Evolutionary conservation across 768 basidiomycete genomes (phyloP).

Genomic region (Tricholoma saponaceum): DNA sequence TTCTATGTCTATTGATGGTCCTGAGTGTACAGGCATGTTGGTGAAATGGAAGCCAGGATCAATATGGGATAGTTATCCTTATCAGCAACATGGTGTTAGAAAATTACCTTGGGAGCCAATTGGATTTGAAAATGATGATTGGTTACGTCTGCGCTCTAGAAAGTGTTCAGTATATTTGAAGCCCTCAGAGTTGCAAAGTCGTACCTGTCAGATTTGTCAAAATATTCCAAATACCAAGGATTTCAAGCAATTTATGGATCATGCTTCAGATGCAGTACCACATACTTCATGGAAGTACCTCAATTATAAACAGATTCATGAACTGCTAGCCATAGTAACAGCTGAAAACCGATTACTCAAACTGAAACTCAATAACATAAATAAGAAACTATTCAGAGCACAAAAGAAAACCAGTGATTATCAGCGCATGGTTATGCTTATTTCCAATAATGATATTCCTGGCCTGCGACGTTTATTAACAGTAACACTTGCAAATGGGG

Average conservation of each 20-base stretch:
- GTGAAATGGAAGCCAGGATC: not conserved
- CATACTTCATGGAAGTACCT: not conserved
- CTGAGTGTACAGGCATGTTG: not conserved
- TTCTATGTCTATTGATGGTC: not conserved
- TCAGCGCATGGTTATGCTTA: not conserved
- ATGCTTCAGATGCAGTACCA: not conserved
- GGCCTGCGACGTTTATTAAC: constrained; percentile 7
- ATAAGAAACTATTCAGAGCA: not conserved
- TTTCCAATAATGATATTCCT: constrained; percentile 8
- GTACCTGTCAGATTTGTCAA: not conserved
- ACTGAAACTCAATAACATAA: not conserved
- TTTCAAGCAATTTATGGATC: not conserved
- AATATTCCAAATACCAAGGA: not conserved
- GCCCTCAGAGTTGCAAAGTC: not conserved
- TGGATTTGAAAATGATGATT: not conserved
- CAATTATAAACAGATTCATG: not conserved
- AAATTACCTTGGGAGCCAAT: not conserved
- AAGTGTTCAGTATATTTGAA: too few relatives aligned
- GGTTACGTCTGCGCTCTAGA: not conserved
- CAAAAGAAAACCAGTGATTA: not conserved
- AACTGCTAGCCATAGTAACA: not conserved
- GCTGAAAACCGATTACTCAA: too few relatives aligned
- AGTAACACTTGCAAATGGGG: constrained; percentile 4
- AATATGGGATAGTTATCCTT: not conserved
- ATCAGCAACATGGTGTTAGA: not conserved